A percentile compares a stretch with the other conserved stretches of the same genome.
phyloP scores from a whole-genome alignment of 2,329 filamentous ascomycete species.

The Apiospora arundinis region DNA sequence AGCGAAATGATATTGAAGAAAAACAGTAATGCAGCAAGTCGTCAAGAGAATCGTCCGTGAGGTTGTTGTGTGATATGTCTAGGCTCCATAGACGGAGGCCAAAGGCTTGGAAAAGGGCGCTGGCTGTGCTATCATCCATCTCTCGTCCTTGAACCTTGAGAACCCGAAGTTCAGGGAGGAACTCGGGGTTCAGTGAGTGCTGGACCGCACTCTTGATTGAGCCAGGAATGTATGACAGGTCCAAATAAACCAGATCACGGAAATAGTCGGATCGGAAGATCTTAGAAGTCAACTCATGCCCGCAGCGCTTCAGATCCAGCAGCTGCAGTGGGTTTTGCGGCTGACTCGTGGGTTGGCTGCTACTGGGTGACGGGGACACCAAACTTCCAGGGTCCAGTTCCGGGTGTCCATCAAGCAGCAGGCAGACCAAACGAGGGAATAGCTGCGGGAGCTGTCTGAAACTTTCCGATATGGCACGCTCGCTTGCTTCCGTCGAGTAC shows the following conservation, averaged over 20 bases:
- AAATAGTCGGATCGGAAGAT: constrained; percentile 49
- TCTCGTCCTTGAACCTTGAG: constrained; percentile 57
- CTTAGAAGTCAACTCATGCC: constrained; percentile 45
- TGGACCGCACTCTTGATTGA: constrained; percentile 47
- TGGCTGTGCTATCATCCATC: constrained; percentile 49
- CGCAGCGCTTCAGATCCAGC: constrained; percentile 53
- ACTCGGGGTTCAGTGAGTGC: constrained; percentile 38
- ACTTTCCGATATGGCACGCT: constrained; percentile 45
- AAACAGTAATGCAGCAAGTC: constrained; percentile 43
- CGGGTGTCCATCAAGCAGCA: constrained; percentile 55
- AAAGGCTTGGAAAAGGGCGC: constrained; percentile 44
- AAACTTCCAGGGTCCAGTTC: constrained; percentile 51
- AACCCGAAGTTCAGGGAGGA: constrained; percentile 56
- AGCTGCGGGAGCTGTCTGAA: constrained; percentile 46
- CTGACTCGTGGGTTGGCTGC: background rate
- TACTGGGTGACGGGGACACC: constrained; percentile 23
- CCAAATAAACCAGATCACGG: constrained; percentile 55
- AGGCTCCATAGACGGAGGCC: constrained; percentile 59
- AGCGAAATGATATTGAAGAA: constrained; percentile 40
- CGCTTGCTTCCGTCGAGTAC: constrained; percentile 46
- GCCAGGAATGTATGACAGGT: constrained; percentile 57
- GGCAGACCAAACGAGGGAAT: constrained; percentile 52
- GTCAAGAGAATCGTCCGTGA: constrained; percentile 53
- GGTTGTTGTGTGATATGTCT: constrained; percentile 58
- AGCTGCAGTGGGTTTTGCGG: constrained; percentile 41